Evolutionary conservation across 495 filamentous ascomycete genomes (phyloP).

Genomic region (Lichina pygmaea): DNA sequence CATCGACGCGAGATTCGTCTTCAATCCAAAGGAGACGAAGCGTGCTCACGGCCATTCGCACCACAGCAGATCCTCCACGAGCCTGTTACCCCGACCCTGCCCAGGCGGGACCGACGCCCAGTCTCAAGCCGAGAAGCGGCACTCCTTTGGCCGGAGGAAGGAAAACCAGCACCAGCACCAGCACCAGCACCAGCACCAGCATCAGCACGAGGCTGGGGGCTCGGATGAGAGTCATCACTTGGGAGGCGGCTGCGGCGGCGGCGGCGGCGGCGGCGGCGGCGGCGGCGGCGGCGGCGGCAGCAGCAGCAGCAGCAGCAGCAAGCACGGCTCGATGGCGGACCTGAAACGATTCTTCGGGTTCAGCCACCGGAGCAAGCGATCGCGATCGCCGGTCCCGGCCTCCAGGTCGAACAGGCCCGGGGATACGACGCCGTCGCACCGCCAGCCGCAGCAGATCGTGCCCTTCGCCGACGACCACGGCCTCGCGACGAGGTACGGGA

Average conservation of each 20-base stretch:
- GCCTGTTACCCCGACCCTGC: conserved; percentile 8
- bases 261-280: too few relatives aligned
- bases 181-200: too few relatives aligned
- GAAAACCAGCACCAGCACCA: neutral
- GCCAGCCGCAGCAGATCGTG: conserved; percentile 30
- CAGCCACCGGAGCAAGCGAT: conserved; percentile 38
- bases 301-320: conserved; percentile 13
- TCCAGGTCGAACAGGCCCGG: conserved; percentile 9
- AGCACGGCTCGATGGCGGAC: conserved; percentile 76
- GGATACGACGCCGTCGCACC: conserved; percentile 26
- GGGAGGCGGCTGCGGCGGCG: too few relatives aligned
- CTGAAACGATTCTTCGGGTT: conserved; percentile 78
- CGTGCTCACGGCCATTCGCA: conserved; percentile 12
- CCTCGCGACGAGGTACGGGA: conserved; percentile 73
- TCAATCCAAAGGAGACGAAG: conserved; percentile 31
- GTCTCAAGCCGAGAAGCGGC: conserved; percentile 18
- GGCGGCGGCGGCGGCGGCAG: too few relatives aligned
- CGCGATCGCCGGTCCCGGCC: conserved; percentile 25
- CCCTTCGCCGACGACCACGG: conserved; percentile 92
- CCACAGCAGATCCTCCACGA: conserved; percentile 18
- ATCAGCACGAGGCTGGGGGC: neutral
- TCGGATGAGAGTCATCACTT: neutral
- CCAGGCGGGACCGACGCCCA: conserved; percentile 6
- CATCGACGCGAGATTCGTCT: conserved; percentile 70
- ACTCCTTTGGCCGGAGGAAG: conserved; percentile 12